These are phyloP conservation scores for Fusarium sublunatum DNA, from an alignment of 2,329 filamentous ascomycete species.

Conservation along the genomic window DNA sequence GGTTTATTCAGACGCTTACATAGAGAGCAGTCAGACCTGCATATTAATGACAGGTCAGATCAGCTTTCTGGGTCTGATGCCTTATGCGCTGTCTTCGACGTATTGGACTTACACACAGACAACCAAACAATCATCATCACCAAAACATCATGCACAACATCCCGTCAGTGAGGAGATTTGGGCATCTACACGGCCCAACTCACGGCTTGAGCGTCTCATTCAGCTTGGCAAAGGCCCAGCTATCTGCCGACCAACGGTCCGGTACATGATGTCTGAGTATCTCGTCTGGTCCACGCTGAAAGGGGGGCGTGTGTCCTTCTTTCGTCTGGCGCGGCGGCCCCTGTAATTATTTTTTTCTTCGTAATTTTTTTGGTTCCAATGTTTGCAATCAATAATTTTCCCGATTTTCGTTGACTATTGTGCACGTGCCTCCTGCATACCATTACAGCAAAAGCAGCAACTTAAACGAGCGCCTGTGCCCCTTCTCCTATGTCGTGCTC, in stretches of 20 bases:
- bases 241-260: conserved; percentile 26
- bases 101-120: conserved; percentile 17
- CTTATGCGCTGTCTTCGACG: conserved; percentile 13
- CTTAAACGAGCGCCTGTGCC: conserved; percentile 18
- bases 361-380: not conserved
- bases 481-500: conserved; percentile 45
- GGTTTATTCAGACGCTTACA: conserved; percentile 11
- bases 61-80: conserved; percentile 17
- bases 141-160: conserved; percentile 41
- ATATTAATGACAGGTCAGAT: conserved; percentile 16
- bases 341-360: conserved; percentile 23
- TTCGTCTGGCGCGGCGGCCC: conserved; percentile 8
- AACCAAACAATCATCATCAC: conserved; percentile 11
- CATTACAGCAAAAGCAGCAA: not conserved
- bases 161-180: conserved; percentile 39
- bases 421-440: conserved; percentile 36
- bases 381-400: conserved; percentile 13
- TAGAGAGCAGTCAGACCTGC: conserved; percentile 8
- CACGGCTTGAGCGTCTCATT: conserved; percentile 36
- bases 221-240: conserved; percentile 27
- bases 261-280: conserved; percentile 33
- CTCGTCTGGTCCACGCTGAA: conserved; percentile 12
- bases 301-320: conserved; percentile 24
- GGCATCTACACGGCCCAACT: conserved; percentile 40
- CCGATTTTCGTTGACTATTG: conserved; percentile 8